Percentiles rank a stretch among this genome's conserved stretches.
phyloP scores from a whole-genome alignment of 2,329 filamentous ascomycete genomes.

The Podosphaera leucotricha region DNA sequence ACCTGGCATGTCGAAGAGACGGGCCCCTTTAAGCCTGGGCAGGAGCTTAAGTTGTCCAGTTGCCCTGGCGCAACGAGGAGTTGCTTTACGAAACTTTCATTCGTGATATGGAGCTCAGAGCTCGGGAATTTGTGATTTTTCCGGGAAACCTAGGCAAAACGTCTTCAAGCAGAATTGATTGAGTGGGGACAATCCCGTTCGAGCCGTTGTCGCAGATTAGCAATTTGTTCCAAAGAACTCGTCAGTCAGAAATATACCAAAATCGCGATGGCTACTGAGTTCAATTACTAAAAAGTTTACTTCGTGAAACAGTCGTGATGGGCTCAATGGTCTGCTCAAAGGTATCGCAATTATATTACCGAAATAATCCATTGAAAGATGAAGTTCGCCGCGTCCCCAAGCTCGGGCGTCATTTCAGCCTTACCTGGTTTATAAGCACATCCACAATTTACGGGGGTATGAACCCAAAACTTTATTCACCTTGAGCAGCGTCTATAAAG shows the following conservation, averaged over 20 bases:
- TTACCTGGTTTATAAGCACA: neutral
- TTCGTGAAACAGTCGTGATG: too few relatives aligned
- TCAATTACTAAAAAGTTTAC: neutral
- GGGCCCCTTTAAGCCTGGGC: neutral
- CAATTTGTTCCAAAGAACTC: neutral
- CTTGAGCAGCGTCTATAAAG: too few relatives aligned
- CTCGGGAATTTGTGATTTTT: neutral
- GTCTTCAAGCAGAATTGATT: neutral
- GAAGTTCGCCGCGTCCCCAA: neutral
- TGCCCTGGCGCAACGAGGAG: conserved; percentile 7
- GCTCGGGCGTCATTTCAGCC: neutral
- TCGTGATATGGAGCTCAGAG: conserved; percentile 5
- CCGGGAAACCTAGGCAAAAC: neutral
- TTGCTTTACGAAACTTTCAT: conserved; percentile 9
- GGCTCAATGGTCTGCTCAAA: neutral
- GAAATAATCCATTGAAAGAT: neutral
- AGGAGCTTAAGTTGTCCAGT: conserved; percentile 5
- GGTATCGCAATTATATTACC: neutral
- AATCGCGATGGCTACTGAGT: neutral
- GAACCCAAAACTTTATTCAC: too few relatives aligned
- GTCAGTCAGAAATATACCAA: neutral
- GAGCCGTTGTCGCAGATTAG: neutral
- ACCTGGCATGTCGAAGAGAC: conserved; percentile 9
- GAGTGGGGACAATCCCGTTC: neutral
- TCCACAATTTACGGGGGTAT: too few relatives aligned